phyloP scores from a whole-genome alignment of 2,329 filamentous ascomycete species.

The Monilinia fructigena region DNA sequence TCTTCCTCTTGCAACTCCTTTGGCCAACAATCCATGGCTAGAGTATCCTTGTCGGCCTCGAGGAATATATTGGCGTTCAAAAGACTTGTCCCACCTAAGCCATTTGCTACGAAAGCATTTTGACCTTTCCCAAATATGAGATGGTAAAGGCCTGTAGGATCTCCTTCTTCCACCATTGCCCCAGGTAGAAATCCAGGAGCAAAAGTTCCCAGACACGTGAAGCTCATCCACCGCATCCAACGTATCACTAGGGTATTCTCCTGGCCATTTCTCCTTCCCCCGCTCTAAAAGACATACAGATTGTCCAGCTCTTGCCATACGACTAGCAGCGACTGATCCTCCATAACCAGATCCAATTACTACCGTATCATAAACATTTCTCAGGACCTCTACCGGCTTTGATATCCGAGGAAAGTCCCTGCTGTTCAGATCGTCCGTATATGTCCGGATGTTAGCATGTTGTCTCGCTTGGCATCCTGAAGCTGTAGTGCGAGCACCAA shows the following conservation, averaged over 20 bases:
- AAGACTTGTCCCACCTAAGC: slow-evolving; percentile 64
- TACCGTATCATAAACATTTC: slow-evolving; percentile 60
- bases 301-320: slow-evolving; percentile 60
- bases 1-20: slow-evolving; percentile 50
- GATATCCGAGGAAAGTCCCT: slow-evolving; percentile 53
- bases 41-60: slow-evolving; percentile 54
- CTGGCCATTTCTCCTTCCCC: slow-evolving; percentile 64
- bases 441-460: slow-evolving; percentile 36
- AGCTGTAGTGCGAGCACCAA: slow-evolving; percentile 29
- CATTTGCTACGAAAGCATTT: slow-evolving; percentile 49
- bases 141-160: slow-evolving; percentile 62
- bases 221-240: slow-evolving; percentile 51
- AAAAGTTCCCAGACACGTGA: slow-evolving; percentile 57
- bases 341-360: slow-evolving; percentile 71
- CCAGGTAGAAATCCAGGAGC: slow-evolving; percentile 46
- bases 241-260: slow-evolving; percentile 57
- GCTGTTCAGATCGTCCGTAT: slow-evolving; percentile 36
- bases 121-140: slow-evolving; percentile 62
- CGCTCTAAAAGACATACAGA: slow-evolving; percentile 64
- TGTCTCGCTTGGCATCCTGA: slow-evolving; percentile 33
- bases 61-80: slow-evolving; percentile 69
- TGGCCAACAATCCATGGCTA: slow-evolving; percentile 58
- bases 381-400: slow-evolving; percentile 56
- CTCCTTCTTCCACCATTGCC: slow-evolving; percentile 48
- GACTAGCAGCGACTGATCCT: slow-evolving; percentile 62